These are phyloP conservation scores for Candida neerlandica DNA, from an alignment of 1,139 yeast genomes.

Conservation along the genomic window DNA sequence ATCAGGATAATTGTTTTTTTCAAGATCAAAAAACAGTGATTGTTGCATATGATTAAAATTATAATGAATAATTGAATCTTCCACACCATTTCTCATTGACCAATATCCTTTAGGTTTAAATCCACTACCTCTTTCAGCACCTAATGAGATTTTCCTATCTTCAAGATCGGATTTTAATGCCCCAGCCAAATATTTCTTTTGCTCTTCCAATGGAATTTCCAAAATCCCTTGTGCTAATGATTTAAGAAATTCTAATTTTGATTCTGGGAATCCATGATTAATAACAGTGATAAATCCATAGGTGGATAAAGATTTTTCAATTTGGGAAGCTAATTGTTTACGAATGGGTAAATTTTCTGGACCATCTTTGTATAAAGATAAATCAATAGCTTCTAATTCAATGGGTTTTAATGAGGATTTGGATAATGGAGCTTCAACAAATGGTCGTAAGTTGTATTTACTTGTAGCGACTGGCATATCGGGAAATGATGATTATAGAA, in stretches of 20 bases:
- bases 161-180: constrained; percentile 34
- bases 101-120: constrained; percentile 35
- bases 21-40: constrained; percentile 23
- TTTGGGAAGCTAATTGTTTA: constrained; percentile 30
- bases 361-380: constrained; percentile 37
- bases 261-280: constrained; percentile 38
- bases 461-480: constrained; percentile 15
- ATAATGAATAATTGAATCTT: constrained; percentile 31
- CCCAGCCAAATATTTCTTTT: constrained; percentile 37
- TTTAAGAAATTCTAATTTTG: constrained; percentile 32
- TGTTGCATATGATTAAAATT: constrained; percentile 30
- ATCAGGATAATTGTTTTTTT: constrained; percentile 28
- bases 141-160: constrained; percentile 30
- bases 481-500: background rate
- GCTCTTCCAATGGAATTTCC: constrained; percentile 45
- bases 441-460: constrained; percentile 36
- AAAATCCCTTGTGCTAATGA: constrained; percentile 40
- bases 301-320: constrained; percentile 41
- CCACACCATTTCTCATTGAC: constrained; percentile 35
- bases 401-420: constrained; percentile 24
- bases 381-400: constrained; percentile 38
- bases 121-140: constrained; percentile 34
- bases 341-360: constrained; percentile 29
- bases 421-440: constrained; percentile 29
- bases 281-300: constrained; percentile 48